Percentiles rank a stretch among this genome's conserved stretches.
These are phyloP conservation scores for Epichloe baconii DNA, from an alignment of 2,329 filamentous ascomycete species.

Conservation along the genomic window DNA sequence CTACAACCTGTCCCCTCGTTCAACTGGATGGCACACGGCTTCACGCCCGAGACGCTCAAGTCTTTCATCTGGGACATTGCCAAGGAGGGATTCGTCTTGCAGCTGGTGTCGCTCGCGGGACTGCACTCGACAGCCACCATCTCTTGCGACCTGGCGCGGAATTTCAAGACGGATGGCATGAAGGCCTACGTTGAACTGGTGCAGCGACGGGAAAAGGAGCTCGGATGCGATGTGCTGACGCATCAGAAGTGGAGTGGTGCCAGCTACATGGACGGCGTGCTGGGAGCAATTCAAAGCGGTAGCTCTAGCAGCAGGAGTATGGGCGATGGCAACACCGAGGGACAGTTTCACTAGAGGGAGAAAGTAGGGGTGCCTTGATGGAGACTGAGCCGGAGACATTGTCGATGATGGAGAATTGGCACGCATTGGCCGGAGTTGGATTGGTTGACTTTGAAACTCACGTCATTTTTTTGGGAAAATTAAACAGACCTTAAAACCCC, in stretches of 20 bases:
- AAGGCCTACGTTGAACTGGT: conserved; percentile 92
- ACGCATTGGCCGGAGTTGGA: conserved; percentile 4
- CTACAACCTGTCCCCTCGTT: conserved; percentile 93
- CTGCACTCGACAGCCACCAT: conserved; percentile 53
- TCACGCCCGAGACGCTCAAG: conserved; percentile 67
- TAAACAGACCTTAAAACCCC: too few relatives aligned
- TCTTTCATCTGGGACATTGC: conserved; percentile 96
- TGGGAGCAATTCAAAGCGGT: conserved; percentile 83
- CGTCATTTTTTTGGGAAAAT: not conserved
- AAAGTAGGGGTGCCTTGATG: too few relatives aligned
- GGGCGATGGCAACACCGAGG: conserved; percentile 88
- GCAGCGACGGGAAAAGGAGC: conserved; percentile 78
- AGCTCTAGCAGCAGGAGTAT: conserved; percentile 84
- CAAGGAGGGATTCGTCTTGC: conserved; percentile 64
- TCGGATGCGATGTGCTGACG: conserved; percentile 82
- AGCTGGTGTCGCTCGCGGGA: conserved; percentile 54
- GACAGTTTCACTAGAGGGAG: conserved; percentile 36
- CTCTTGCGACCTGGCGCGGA: conserved; percentile 60
- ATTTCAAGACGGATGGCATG: conserved; percentile 89
- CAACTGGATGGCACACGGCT: conserved; percentile 97
- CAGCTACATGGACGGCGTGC: conserved; percentile 70
- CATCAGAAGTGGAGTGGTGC: conserved; percentile 77
- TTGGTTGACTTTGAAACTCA: not conserved
- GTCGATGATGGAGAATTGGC: not conserved
- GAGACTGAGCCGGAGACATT: not conserved